Evolutionary conservation across 306 rosid species (phyloP).

Genomic region (Biancaea sappan): DNA sequence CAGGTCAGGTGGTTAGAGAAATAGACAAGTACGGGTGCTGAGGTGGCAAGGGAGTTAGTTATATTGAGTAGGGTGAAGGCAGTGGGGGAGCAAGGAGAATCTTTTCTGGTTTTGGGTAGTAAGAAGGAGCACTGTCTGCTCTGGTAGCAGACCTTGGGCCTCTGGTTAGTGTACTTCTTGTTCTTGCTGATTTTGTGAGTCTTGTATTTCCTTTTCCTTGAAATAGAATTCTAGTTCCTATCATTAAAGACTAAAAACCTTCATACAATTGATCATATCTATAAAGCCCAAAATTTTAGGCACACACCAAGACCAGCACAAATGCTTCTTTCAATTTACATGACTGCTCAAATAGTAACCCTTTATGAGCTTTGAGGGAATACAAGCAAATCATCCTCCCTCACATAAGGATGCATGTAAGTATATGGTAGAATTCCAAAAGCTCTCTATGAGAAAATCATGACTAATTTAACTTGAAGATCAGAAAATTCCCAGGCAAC

Average conservation of each 20-base stretch:
- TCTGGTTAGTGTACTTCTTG: too few species aligned
- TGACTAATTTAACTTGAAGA: background rate
- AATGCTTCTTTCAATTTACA: background rate
- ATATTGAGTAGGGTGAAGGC: too few species aligned
- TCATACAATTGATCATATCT: background rate
- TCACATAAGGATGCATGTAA: background rate
- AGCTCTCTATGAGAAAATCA: background rate
- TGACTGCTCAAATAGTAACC: background rate
- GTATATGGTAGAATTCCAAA: background rate
- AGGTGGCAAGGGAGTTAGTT: too few species aligned
- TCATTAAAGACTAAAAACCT: background rate
- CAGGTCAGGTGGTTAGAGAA: too few species aligned
- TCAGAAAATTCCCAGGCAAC: background rate
- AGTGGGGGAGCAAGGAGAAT: too few species aligned
- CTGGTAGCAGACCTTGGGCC: too few species aligned
- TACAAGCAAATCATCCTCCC: background rate
- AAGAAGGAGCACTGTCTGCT: too few species aligned
- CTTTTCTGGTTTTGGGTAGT: too few species aligned
- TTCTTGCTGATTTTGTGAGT: too few species aligned
- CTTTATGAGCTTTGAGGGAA: background rate
- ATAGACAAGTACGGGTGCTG: too few species aligned
- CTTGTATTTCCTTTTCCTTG: too few species aligned
- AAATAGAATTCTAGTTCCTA: too few species aligned
- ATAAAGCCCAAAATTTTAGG: background rate
- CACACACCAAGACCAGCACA: background rate